phyloP scores from a whole-genome alignment of 768 basidiomycete genomes.

The Panaeolus papilionaceus region DNA sequence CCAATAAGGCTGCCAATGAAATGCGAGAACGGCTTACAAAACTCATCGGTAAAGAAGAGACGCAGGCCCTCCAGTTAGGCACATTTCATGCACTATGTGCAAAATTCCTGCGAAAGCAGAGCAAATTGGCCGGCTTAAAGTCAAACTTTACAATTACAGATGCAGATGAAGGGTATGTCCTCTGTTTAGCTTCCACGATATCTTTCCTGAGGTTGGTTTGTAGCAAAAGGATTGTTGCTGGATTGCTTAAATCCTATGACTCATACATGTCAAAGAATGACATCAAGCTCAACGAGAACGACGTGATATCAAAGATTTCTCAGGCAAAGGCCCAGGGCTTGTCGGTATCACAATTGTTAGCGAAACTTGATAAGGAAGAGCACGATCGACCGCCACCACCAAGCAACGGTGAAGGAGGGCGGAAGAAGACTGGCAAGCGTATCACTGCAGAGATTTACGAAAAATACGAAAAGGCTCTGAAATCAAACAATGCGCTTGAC shows the following conservation, averaged over 20 bases:
- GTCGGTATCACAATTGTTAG: slow-evolving; percentile 53
- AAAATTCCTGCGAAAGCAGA: slow-evolving; percentile 71
- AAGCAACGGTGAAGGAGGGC: slow-evolving; percentile 19
- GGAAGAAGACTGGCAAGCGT: slow-evolving; percentile 36
- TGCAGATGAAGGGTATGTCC: slow-evolving; percentile 72
- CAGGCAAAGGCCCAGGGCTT: slow-evolving; percentile 75
- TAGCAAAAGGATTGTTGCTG: slow-evolving; percentile 73
- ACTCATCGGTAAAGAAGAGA: slow-evolving; percentile 67
- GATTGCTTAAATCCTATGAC: slow-evolving; percentile 62
- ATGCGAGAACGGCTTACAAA: slow-evolving; percentile 75
- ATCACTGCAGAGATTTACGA: slow-evolving; percentile 61
- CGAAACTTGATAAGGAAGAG: slow-evolving; percentile 28
- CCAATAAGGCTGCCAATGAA: slow-evolving; percentile 90
- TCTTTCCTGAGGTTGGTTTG: slow-evolving; percentile 15
- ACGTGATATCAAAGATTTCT: slow-evolving; percentile 69
- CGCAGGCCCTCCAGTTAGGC: slow-evolving; percentile 65
- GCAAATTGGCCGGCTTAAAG: slow-evolving; percentile 59
- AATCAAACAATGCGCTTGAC: slow-evolving; percentile 74
- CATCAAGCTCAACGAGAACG: slow-evolving; percentile 59
- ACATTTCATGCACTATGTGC: slow-evolving; percentile 85
- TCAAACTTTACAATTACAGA: slow-evolving; percentile 86
- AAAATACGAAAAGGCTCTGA: slow-evolving; percentile 68
- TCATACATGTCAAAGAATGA: slow-evolving; percentile 51
- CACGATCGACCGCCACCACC: slow-evolving; percentile 19
- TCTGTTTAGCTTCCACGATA: neutral